Base-by-base conservation (phyloP, 2,329 filamentous ascomycete species). In the Trichoderma polysporum region DNA sequence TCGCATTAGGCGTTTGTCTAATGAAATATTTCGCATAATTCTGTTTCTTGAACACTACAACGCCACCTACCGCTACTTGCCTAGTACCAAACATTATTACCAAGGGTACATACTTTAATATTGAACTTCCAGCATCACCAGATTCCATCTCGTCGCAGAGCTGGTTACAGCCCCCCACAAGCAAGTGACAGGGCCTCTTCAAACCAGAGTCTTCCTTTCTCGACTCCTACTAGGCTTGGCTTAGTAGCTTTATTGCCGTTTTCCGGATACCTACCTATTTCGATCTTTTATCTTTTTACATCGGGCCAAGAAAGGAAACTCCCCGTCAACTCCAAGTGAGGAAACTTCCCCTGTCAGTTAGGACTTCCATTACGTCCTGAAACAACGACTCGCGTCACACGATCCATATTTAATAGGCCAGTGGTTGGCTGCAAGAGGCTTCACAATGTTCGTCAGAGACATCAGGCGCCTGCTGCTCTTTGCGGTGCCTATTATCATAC, bases 401-500 rank as follows among this genome's bases (percentile, higher is more conserved):
- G 54, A 49, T 66, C 49, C 25, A 17, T 33, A 39, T 19, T 13
- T 37, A 3, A 27, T 19, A 31, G 37, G 50, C 50, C 49, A 27
- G 33, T 25, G 25, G 27, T 17, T 47, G 39, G 53, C 45, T 35
- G n/a, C 19, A 37, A 37, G 37, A 7, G 61, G 17, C 66, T 22
- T 49, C 71, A 70, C 58, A 39, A 79, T 79, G 77, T 66, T 79
- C 37, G 70, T 75, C 27, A 72, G 74, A 56, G 76, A 79, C 59
- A 66, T 76, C 27, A 74, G 72, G 69, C 75, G 76, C 3, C 62
- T 78, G 25, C 68, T 70, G n/a, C 67, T 80, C 25, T 60, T 78
- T 7, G 27, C 76, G 4, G 73, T 72, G 15, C 76, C 75, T 4
- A 37, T 76, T 0, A n/a, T 76, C 13, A 52, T 76, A 1, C 57